Evolutionary conservation across 148 eudicot genomes (phyloP), one percentile per base, ranked within the genome.

Genomic region (Polygonum aviculare): DNA sequence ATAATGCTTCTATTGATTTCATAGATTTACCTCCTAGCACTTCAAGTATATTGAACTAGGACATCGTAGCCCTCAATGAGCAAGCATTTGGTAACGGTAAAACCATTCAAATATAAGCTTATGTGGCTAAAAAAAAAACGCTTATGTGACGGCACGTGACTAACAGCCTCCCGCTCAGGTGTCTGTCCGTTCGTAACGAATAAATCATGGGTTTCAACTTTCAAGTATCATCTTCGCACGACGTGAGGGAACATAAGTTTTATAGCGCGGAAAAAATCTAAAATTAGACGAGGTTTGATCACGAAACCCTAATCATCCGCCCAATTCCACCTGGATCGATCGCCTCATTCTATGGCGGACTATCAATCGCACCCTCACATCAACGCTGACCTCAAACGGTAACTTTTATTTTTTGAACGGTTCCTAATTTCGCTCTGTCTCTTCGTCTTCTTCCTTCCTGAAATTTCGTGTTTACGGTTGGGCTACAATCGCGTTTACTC

Each of bases 281-380:
- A 67, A 67, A 67, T 36, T 38, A 15, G 72, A 67, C 44, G 72
- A 67, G 44, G 45, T 36, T 36, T 67, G 72, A 67, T 67, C 39
- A 63, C 2, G 44, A 67, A 67, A 67, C 72, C 72, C 72, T 67
- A 38, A 36, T 67, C 0, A 67, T 67, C 21, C 72, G 72, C 72
- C 19, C 19, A 67, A 35, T 67, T 63, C 72, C 72, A 14, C 72
- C 4, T 73, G 11, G 57, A 73, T 73, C 59, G 54, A 31, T 73
- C 57, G 59, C 35, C 75, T 73, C 75, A 38, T 47, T 45, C 55
- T 48, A 40, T 73, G 57, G 57, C 75, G 57, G 75, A 48, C 75
- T 26, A 51, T 22, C 4, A 47, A 67, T 67, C 72, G 57, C 7
- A 44, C 75, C 18, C 38, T 48, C 14, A 16, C 54, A 26, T 14